phyloP scores from a whole-genome alignment of 495 filamentous ascomycete genomes.

The Trichoderma asperelloides region DNA sequence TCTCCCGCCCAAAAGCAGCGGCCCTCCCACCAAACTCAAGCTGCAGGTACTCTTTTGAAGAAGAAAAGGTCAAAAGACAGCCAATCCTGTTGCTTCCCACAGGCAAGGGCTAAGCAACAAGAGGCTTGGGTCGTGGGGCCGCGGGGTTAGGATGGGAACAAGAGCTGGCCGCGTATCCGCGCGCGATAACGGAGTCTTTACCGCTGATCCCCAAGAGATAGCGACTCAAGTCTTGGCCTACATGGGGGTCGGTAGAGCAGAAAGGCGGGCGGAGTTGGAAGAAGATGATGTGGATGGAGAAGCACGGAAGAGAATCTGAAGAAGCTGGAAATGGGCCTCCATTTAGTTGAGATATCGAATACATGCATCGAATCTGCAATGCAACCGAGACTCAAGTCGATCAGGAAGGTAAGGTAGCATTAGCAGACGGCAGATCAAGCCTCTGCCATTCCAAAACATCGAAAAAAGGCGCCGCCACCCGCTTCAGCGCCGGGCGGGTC shows the following conservation, averaged over 20 bases:
- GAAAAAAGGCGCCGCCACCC: background rate
- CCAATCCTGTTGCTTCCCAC: background rate
- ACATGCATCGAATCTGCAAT: no score
- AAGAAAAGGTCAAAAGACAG: background rate
- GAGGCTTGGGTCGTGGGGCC: background rate
- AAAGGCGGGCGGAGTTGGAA: no score
- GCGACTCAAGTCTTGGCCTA: background rate
- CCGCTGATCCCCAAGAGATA: background rate
- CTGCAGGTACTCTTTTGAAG: background rate
- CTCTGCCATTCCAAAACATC: no score
- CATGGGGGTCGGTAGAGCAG: no score
- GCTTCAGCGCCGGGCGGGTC: background rate
- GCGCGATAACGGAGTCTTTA: background rate
- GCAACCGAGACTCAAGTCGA: no score
- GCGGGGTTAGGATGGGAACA: slow-evolving; percentile 1
- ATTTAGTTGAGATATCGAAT: no score
- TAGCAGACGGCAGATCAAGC: no score
- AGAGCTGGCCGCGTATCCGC: background rate
- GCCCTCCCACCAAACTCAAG: background rate
- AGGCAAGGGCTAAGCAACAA: background rate
- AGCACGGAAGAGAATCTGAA: no score
- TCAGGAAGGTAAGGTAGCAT: no score
- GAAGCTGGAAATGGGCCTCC: no score
- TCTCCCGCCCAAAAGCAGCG: background rate
- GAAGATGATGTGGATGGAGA: background rate